Conservation (phyloP, 2,329 filamentous ascomycete species). For the Aureobasidium sp. region DNA sequence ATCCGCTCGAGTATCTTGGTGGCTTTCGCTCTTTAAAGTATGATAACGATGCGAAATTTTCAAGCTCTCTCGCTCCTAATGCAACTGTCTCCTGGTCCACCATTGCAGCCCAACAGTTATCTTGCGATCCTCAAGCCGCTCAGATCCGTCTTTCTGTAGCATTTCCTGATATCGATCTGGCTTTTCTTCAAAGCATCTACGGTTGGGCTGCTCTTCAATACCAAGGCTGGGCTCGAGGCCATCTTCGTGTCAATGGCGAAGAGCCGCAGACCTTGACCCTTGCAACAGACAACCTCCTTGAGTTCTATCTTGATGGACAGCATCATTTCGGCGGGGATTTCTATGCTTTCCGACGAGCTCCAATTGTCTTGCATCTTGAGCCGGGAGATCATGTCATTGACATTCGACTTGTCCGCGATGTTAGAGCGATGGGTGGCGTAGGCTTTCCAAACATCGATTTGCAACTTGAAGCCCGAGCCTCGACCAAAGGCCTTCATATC, state of each 20-base stretch:
- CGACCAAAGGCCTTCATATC: conserved; percentile 23
- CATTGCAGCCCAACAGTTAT: conserved; percentile 25
- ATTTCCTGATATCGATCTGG: conserved; percentile 47
- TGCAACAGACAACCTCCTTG: conserved; percentile 41
- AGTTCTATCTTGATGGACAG: conserved; percentile 44
- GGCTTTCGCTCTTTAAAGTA: conserved; percentile 42
- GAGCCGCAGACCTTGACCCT: conserved; percentile 32
- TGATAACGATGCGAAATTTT: conserved; percentile 34
- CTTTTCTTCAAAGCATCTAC: conserved; percentile 44
- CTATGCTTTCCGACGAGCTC: conserved; percentile 43
- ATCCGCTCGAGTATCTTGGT: conserved; percentile 46
- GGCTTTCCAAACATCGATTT: conserved; percentile 39
- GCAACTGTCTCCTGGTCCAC: conserved; percentile 43
- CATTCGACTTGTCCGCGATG: conserved; percentile 46
- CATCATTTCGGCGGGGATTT: conserved; percentile 51
- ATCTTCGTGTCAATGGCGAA: conserved; percentile 29
- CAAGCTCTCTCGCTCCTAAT: conserved; percentile 43
- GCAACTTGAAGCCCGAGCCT: conserved; percentile 26
- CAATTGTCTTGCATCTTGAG: conserved; percentile 40
- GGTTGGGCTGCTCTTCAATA: conserved; percentile 53
- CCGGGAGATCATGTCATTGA: conserved; percentile 45
- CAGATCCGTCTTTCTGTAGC: conserved; percentile 35
- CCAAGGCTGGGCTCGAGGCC: conserved; percentile 49
- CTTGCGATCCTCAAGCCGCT: conserved; percentile 20
- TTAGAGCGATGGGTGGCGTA: conserved; percentile 47